phyloP scores from a whole-genome alignment of 441 rosid genomes.

The Syzygium malaccense region DNA sequence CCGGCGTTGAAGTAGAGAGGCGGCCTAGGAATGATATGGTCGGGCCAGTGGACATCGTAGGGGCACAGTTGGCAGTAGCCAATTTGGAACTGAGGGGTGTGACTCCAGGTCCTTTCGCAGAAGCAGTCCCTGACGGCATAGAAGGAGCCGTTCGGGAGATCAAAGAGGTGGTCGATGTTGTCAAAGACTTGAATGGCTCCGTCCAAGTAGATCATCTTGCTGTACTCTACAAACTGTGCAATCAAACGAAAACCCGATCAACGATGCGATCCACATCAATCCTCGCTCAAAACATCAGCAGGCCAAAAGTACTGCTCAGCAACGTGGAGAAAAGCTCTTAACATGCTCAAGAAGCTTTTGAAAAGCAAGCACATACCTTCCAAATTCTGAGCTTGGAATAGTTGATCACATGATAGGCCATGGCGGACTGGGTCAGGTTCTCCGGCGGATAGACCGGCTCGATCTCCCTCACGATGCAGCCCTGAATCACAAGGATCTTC shows the following conservation, averaged over 20 bases:
- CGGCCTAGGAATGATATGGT: background rate
- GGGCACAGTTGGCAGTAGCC: background rate
- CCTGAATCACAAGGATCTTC: background rate
- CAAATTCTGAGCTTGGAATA: conserved; percentile 6
- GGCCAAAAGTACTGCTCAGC: no score
- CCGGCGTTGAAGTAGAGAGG: conserved; percentile 8
- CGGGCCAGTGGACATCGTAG: background rate
- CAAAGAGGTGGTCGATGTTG: no score
- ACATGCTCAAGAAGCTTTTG: no score
- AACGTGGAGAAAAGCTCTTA: background rate
- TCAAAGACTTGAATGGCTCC: no score
- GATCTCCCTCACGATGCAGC: background rate
- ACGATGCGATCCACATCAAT: no score
- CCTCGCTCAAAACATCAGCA: no score
- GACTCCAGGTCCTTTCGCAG: background rate
- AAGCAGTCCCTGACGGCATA: no score
- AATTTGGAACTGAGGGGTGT: background rate
- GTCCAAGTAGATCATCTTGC: no score
- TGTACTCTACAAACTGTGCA: no score
- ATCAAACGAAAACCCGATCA: no score
- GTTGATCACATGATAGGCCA: background rate
- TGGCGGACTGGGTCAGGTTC: background rate
- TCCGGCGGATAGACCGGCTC: background rate
- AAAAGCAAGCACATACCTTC: background rate
- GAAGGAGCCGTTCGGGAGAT: no score